Percentiles rank a stretch among this genome's conserved stretches.
Conservation (phyloP, 2,329 filamentous ascomycete genomes). For the Diaporthe amygdali region DNA sequence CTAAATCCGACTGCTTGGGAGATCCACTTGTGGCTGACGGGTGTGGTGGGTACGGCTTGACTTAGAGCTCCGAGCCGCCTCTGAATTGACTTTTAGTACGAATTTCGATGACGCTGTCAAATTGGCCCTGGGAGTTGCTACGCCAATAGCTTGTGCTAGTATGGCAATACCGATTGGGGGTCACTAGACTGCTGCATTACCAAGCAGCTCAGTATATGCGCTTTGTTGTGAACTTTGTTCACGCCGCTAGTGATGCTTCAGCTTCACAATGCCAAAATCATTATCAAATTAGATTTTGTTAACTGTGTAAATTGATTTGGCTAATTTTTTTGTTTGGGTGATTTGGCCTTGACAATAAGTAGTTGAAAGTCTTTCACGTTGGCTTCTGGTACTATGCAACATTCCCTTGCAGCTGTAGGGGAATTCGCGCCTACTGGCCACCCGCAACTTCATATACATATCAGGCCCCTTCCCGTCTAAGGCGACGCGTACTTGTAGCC, state of each 20-base stretch:
- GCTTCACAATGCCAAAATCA: neutral
- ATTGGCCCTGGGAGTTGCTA: neutral
- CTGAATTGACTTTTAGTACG: neutral
- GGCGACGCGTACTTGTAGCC: slow-evolving; percentile 53
- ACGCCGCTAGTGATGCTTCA: neutral
- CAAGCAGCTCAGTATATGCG: neutral
- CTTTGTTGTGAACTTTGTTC: neutral
- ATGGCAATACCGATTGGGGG: neutral
- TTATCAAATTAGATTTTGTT: neutral
- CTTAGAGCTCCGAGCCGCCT: neutral
- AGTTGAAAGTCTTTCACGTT: no score
- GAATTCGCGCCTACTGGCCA: neutral
- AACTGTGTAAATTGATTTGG: neutral
- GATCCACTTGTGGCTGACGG: neutral
- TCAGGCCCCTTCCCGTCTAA: slow-evolving; percentile 27
- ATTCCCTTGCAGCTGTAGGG: no score
- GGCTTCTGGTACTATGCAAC: neutral
- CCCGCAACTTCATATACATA: neutral
- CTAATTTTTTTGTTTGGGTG: no score
- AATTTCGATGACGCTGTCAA: slow-evolving; percentile 11
- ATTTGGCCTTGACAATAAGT: no score
- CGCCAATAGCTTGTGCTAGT: neutral
- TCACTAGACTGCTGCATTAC: neutral
- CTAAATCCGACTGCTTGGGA: neutral
- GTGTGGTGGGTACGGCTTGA: neutral